These are phyloP conservation scores for Emergomyces orientalis DNA, from an alignment of 2,329 filamentous ascomycete genomes.

Conservation along the genomic window DNA sequence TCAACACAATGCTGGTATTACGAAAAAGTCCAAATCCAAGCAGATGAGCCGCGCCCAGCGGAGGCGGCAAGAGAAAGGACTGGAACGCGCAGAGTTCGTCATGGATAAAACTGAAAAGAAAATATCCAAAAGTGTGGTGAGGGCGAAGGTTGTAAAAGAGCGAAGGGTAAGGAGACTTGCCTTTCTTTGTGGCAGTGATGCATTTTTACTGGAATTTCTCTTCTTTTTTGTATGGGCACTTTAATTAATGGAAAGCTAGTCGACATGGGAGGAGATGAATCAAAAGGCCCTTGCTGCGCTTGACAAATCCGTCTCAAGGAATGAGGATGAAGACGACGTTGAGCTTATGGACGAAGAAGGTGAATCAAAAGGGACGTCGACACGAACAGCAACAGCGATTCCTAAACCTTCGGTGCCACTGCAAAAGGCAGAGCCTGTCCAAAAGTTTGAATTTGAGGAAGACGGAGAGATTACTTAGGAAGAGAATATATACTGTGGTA, in stretches of 20 bases:
- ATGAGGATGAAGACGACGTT: conserved; percentile 8
- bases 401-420: background rate
- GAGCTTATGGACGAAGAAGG: conserved; percentile 12
- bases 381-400: background rate
- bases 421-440: conserved; percentile 14
- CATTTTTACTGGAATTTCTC: background rate
- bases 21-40: conserved; percentile 41
- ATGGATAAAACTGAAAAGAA: conserved; percentile 49
- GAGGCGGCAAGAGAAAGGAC: conserved; percentile 44
- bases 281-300: conserved; percentile 7
- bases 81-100: conserved; percentile 48
- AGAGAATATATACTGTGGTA: conserved; percentile 2
- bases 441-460: conserved; percentile 27
- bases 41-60: conserved; percentile 45
- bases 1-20: conserved; percentile 43
- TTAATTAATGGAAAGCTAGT: conserved; percentile 11
- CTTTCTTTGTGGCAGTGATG: background rate
- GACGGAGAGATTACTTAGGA: conserved; percentile 37
- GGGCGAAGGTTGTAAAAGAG: conserved; percentile 41
- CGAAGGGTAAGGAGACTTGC: conserved; percentile 29
- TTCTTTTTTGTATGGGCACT: background rate
- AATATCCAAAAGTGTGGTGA: conserved; percentile 43
- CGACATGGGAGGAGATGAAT: conserved; percentile 17
- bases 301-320: conserved; percentile 4
- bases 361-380: conserved; percentile 6